Percentiles rank a stretch among this genome's conserved stretches.
These are phyloP conservation scores for Penicillium longicatenatum DNA, from an alignment of 495 filamentous ascomycete species.

Conservation along the genomic window DNA sequence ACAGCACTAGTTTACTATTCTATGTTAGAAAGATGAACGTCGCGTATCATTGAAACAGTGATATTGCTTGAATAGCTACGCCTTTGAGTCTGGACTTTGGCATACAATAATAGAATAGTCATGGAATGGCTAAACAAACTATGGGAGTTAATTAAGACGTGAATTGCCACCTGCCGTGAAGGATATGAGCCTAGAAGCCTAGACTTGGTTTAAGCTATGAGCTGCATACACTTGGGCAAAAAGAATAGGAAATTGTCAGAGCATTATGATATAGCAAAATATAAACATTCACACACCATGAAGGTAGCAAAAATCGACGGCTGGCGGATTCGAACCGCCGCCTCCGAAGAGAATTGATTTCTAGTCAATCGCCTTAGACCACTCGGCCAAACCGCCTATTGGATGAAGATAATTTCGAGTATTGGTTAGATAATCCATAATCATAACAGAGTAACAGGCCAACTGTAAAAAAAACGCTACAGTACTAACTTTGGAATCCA, in stretches of 20 bases:
- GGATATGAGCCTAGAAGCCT: background rate
- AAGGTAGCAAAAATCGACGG: conserved; percentile 6
- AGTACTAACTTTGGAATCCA: no score
- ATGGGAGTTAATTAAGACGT: no score
- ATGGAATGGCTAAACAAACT: no score
- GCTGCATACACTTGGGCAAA: background rate
- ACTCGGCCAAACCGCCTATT: conserved; percentile 20
- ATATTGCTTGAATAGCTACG: no score
- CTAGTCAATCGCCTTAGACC: conserved; percentile 22
- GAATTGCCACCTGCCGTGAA: background rate
- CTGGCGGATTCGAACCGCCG: conserved; percentile 9
- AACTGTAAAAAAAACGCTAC: no score
- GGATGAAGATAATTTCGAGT: background rate
- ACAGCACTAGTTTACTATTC: no score
- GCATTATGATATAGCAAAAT: background rate
- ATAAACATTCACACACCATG: background rate
- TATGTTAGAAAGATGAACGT: no score
- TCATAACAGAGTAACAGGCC: background rate
- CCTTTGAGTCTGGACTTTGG: no score
- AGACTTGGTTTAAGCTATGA: background rate
- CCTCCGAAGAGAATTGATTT: conserved; percentile 16
- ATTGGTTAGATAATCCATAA: background rate
- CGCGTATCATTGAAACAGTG: no score
- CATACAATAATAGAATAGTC: no score
- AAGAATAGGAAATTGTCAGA: background rate